Conservation (phyloP, 257 asterid species). For the Primulina tabacum region DNA sequence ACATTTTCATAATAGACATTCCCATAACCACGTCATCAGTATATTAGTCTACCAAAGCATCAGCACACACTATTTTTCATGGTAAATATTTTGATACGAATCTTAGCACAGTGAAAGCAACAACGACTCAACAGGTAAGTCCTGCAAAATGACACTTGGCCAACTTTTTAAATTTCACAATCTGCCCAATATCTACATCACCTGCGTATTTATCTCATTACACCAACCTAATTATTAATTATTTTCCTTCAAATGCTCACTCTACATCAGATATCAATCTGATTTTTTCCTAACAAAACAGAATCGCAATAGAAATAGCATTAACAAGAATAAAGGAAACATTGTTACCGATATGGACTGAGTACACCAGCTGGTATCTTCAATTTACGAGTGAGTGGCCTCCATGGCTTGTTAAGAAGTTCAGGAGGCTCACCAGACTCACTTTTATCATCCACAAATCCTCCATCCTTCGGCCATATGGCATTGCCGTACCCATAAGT, state of each 20-base stretch:
- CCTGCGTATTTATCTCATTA: neutral
- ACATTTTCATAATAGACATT: neutral
- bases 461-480: constrained; percentile 52
- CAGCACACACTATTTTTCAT: neutral
- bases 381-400: constrained; percentile 62
- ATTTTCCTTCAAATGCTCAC: neutral
- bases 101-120: neutral
- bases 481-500: constrained; percentile 72
- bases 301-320: neutral
- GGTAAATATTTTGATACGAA: neutral
- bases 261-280: neutral
- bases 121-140: neutral
- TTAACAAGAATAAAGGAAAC: neutral
- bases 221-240: neutral
- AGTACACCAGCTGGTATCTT: constrained; percentile 58
- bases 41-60: too few species aligned
- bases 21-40: neutral
- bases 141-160: neutral
- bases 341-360: constrained; percentile 52
- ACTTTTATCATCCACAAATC: constrained; percentile 36
- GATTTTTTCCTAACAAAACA: neutral
- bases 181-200: neutral
- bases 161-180: neutral
- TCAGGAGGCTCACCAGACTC: constrained; percentile 37
- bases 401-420: constrained; percentile 58